phyloP scores from a whole-genome alignment of 2,329 filamentous ascomycete species.

The Aspergillus fructus region DNA sequence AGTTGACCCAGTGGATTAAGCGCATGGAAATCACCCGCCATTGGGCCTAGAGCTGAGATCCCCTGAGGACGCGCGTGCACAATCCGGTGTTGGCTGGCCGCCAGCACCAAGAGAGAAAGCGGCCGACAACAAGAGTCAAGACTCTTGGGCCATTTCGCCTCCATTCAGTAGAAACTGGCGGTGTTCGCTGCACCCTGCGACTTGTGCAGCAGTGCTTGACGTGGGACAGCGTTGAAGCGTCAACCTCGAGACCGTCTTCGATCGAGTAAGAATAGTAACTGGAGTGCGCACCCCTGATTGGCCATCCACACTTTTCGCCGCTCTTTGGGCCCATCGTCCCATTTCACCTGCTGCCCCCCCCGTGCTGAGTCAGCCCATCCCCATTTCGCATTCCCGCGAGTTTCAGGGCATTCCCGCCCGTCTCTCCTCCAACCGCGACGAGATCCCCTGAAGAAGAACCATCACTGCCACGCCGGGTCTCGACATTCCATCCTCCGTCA shows the following conservation, averaged over 20 bases:
- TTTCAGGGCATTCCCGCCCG: slow-evolving; percentile 19
- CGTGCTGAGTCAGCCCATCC: slow-evolving; percentile 21
- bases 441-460: slow-evolving; percentile 18
- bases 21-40: slow-evolving; percentile 18
- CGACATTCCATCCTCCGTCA: slow-evolving; percentile 1
- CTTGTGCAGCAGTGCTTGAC: too few relatives aligned
- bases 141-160: neutral
- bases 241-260: neutral
- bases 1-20: slow-evolving; percentile 9
- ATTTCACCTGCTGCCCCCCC: neutral
- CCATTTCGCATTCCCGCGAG: slow-evolving; percentile 14
- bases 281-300: neutral
- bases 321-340: slow-evolving; percentile 8
- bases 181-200: too few relatives aligned
- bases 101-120: neutral
- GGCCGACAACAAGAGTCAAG: neutral
- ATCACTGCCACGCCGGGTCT: slow-evolving; percentile 7
- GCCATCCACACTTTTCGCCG: neutral
- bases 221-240: too few relatives aligned
- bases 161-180: neutral
- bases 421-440: slow-evolving; percentile 20
- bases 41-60: slow-evolving; percentile 19
- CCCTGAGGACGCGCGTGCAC: slow-evolving; percentile 25
- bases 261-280: neutral
- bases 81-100: neutral